Evolutionary conservation across 345 rosid genomes (phyloP).

Genomic region (Citrus sp.): DNA sequence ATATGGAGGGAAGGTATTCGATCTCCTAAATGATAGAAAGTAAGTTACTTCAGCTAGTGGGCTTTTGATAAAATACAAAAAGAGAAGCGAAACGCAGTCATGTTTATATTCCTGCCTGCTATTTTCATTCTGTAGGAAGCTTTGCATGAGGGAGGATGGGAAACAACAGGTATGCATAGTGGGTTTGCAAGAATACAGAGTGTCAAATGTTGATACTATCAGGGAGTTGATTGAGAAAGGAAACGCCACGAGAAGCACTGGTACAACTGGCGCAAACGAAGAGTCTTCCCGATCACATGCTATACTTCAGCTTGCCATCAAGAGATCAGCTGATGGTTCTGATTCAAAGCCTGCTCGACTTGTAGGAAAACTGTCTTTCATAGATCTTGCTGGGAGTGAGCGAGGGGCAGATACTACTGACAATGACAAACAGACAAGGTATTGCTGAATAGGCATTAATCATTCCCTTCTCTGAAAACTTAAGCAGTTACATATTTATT

Average conservation of each 20-base stretch:
- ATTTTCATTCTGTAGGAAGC: slow-evolving; percentile 41
- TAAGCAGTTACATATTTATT: neutral
- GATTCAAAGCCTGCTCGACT: slow-evolving; percentile 49
- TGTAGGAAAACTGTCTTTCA: slow-evolving; percentile 63
- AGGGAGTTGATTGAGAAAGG: slow-evolving; percentile 58
- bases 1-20: slow-evolving; percentile 68
- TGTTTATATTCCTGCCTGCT: slow-evolving; percentile 2
- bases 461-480: neutral
- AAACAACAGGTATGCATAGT: slow-evolving; percentile 69
- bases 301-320: slow-evolving; percentile 62
- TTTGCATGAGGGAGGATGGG: slow-evolving; percentile 71
- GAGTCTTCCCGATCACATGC: slow-evolving; percentile 73
- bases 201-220: slow-evolving; percentile 51
- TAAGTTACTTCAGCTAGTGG: slow-evolving; percentile 26
- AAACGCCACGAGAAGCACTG: slow-evolving; percentile 58
- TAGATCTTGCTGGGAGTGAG: slow-evolving; percentile 73
- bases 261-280: slow-evolving; percentile 68
- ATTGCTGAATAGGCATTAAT: neutral
- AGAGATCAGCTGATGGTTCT: slow-evolving; percentile 44
- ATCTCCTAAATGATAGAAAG: slow-evolving; percentile 68
- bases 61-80: neutral
- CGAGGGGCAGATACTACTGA: slow-evolving; percentile 77
- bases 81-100: neutral
- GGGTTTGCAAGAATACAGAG: slow-evolving; percentile 60
- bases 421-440: slow-evolving; percentile 71